A percentile compares a stretch with the other conserved stretches of the same genome.
These are phyloP conservation scores for Colletotrichum sp. DNA, from an alignment of 2,329 filamentous ascomycete genomes.

Conservation along the genomic window DNA sequence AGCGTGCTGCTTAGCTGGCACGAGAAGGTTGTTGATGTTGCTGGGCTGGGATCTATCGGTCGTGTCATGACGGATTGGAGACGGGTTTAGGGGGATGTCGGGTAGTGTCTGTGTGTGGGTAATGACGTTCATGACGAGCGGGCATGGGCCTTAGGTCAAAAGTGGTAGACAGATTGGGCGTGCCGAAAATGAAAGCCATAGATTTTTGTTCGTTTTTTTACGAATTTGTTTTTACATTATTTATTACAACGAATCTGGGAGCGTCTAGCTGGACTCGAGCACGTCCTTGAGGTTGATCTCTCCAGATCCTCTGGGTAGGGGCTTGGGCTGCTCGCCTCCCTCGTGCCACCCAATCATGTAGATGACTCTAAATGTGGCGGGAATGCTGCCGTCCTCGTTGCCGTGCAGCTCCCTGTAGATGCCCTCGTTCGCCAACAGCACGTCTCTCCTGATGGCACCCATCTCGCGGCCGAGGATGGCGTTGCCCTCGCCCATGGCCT, in stretches of 20 bases:
- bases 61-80: constrained; percentile 96
- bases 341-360: constrained; percentile 99
- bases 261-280: constrained; percentile 50
- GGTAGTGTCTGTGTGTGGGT: background rate
- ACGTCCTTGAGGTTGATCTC: constrained; percentile 90
- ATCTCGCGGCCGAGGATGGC: constrained; percentile 86
- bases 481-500: constrained; percentile 96
- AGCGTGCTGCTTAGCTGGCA: constrained; percentile 98
- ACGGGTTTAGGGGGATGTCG: constrained; percentile 65
- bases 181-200: constrained; percentile 17
- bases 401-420: constrained; percentile 91
- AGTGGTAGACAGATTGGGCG: constrained; percentile 3
- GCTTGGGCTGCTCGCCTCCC: constrained; percentile 77
- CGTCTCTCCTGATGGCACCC: constrained; percentile 78
- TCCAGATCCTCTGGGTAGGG: constrained; percentile 82
- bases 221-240: background rate
- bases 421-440: constrained; percentile 83
- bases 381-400: constrained; percentile 76
- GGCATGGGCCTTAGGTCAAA: background rate
- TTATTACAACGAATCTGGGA: background rate
- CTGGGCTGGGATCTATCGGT: constrained; percentile 88
- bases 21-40: constrained; percentile 96
- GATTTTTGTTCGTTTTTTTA: constrained; percentile 18
- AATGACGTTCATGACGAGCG: constrained; percentile 18
- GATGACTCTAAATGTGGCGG: constrained; percentile 93